These are phyloP conservation scores for Peniophora sp. DNA, from an alignment of 1,284 basidiomycete genomes.

Conservation along the genomic window DNA sequence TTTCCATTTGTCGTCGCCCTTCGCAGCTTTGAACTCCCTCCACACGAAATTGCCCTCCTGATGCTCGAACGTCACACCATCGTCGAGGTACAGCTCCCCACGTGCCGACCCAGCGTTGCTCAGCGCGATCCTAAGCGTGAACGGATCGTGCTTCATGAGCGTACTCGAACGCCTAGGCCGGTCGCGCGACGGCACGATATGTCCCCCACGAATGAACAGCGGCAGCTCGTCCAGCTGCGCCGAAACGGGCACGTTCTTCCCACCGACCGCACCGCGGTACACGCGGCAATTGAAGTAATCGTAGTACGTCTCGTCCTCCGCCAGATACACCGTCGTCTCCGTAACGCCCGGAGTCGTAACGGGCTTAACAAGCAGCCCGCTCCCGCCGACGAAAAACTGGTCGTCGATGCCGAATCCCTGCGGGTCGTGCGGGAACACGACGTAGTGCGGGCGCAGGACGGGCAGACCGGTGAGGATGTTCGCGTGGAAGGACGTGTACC, in stretches of 20 bases:
- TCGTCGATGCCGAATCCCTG: conserved; percentile 86
- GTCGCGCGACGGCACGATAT: conserved; percentile 82
- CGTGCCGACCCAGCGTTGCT: conserved; percentile 55
- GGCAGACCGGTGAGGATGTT: conserved; percentile 75
- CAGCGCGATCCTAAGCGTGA: conserved; percentile 85
- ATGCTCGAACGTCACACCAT: conserved; percentile 83
- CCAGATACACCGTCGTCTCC: conserved; percentile 75
- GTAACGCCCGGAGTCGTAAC: conserved; percentile 72
- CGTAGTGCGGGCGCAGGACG: conserved; percentile 85
- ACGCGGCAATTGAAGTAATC: conserved; percentile 76
- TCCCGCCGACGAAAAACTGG: conserved; percentile 88
- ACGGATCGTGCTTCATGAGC: conserved; percentile 88
- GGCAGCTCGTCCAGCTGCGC: conserved; percentile 80
- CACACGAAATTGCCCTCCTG: conserved; percentile 77
- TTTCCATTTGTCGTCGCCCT: conserved; percentile 26
- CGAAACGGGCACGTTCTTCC: conserved; percentile 65
- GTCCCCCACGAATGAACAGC: conserved; percentile 87
- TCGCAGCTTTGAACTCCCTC: conserved; percentile 64
- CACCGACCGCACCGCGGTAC: conserved; percentile 57
- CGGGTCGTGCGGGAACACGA: conserved; percentile 85
- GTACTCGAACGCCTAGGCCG: conserved; percentile 81
- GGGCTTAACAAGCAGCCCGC: conserved; percentile 89
- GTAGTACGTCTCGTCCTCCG: conserved; percentile 93
- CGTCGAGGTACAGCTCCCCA: conserved; percentile 93
- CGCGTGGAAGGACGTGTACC: conserved; percentile 96